Conservation (phyloP, 2,329 filamentous ascomycete species). For the Capronia coronata region DNA sequence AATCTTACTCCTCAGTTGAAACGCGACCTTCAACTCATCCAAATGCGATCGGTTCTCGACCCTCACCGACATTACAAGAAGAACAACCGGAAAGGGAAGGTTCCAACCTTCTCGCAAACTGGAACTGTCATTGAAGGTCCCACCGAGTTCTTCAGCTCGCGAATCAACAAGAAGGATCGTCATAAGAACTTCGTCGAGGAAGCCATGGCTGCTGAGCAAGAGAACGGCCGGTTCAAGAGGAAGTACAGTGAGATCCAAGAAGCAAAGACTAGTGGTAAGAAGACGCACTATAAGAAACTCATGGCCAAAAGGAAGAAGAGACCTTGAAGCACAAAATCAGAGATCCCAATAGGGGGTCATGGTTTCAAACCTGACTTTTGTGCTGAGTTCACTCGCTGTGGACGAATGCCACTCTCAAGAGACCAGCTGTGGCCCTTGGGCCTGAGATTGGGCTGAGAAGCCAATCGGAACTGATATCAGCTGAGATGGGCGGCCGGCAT, state of each 20-base stretch:
- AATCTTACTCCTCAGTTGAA: conserved; percentile 77
- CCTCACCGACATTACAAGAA: conserved; percentile 90
- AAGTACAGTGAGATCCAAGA: conserved; percentile 84
- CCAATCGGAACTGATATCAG: no score
- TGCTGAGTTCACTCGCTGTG: neutral
- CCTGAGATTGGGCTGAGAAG: no score
- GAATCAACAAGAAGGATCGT: conserved; percentile 78
- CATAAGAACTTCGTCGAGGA: conserved; percentile 84
- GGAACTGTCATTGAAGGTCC: conserved; percentile 83
- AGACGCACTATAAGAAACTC: conserved; percentile 77
- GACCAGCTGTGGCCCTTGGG: neutral
- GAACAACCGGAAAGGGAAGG: conserved; percentile 55
- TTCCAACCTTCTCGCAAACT: conserved; percentile 80
- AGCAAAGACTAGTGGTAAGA: conserved; percentile 79
- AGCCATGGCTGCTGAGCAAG: conserved; percentile 61
- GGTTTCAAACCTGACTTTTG: neutral
- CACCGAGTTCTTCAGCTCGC: conserved; percentile 75
- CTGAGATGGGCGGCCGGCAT: no score
- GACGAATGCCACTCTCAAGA: neutral
- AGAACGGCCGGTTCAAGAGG: conserved; percentile 67
- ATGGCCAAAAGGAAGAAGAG: conserved; percentile 49
- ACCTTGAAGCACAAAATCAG: conserved; percentile 3
- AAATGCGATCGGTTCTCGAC: conserved; percentile 83
- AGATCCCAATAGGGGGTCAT: neutral
- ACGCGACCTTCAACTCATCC: conserved; percentile 79